A percentile compares a stretch with the other conserved stretches of the same genome.
These are phyloP conservation scores for Cyclocybe aegerita DNA, from an alignment of 768 basidiomycete genomes.

Conservation along the genomic window DNA sequence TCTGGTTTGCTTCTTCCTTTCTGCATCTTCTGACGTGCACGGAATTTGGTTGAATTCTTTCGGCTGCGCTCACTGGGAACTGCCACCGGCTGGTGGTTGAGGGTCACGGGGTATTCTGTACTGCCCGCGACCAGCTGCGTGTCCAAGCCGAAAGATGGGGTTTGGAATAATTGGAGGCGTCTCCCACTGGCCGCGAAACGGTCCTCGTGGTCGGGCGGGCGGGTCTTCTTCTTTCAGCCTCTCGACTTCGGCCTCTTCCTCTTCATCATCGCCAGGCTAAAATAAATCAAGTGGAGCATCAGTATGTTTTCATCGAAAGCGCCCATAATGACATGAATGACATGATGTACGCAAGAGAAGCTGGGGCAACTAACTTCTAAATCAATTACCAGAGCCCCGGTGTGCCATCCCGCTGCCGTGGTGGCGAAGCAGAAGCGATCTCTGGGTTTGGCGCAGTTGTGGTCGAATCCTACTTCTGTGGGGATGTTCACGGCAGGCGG, in stretches of 20 bases:
- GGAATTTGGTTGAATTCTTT: no score
- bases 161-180: slow-evolving; percentile 24
- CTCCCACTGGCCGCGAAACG: slow-evolving; percentile 10
- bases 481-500: slow-evolving; percentile 56
- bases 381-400: slow-evolving; percentile 85
- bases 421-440: slow-evolving; percentile 77
- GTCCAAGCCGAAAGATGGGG: slow-evolving; percentile 54
- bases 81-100: neutral
- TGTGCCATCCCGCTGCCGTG: slow-evolving; percentile 90
- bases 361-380: slow-evolving; percentile 53
- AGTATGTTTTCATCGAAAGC: neutral
- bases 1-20: no score
- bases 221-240: neutral
- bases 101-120: neutral
- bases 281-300: slow-evolving; percentile 8
- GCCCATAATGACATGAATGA: neutral
- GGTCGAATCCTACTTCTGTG: slow-evolving; percentile 71
- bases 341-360: no score
- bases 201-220: neutral
- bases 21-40: no score
- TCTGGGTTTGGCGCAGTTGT: slow-evolving; percentile 45
- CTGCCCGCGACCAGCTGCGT: slow-evolving; percentile 50
- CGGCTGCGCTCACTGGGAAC: neutral
- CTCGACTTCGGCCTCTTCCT: slow-evolving; percentile 27
- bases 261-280: slow-evolving; percentile 33